Evolutionary conservation across 768 basidiomycete genomes (phyloP).

Genomic region (Termitomyces sp.): DNA sequence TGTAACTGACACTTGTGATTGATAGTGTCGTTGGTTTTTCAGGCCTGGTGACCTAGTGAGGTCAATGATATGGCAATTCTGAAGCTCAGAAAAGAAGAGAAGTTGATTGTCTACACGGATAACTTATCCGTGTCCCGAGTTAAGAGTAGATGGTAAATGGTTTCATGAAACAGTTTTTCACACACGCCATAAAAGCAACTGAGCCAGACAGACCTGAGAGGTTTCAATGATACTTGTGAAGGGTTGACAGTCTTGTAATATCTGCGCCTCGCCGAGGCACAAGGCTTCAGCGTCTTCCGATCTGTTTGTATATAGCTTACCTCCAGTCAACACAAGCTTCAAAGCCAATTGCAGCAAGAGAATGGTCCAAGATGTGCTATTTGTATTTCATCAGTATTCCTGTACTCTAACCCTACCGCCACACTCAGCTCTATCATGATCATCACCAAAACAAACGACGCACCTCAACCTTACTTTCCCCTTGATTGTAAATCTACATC

Average conservation of each 20-base stretch:
- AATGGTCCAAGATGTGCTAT: neutral
- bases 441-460: neutral
- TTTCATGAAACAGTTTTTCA: neutral
- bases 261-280: neutral
- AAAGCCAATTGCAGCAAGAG: neutral
- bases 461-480: neutral
- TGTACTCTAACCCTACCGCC: neutral
- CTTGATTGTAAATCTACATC: neutral
- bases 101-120: neutral
- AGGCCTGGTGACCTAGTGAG: neutral
- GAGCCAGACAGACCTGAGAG: neutral
- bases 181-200: neutral
- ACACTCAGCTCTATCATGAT: neutral
- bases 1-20: neutral
- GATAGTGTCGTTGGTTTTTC: neutral
- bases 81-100: neutral
- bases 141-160: neutral
- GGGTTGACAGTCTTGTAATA: neutral
- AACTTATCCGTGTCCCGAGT: neutral
- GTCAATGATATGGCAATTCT: neutral
- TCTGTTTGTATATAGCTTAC: slow-evolving; percentile 1
- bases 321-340: neutral
- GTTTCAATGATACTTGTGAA: neutral
- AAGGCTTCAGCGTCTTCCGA: slow-evolving; percentile 1
- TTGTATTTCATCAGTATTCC: neutral